Evolutionary conservation across 148 eudicot genomes (phyloP).

Genomic region (Spergularia marina): DNA sequence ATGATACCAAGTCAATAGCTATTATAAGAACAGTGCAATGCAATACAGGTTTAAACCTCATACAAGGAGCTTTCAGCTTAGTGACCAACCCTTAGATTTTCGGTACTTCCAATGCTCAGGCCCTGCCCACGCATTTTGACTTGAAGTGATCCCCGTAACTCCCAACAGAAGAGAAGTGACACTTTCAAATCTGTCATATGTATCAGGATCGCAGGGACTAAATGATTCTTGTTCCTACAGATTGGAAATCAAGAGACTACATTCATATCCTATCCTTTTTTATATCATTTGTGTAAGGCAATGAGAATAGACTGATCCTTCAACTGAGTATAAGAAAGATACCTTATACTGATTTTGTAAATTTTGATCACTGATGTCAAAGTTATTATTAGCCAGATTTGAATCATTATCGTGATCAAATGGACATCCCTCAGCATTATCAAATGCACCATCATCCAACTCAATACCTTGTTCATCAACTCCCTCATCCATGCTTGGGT

Average conservation of each 20-base stretch:
- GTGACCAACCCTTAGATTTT: conserved; percentile 56
- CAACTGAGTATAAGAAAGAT: conserved; percentile 3
- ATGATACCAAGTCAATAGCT: conserved; percentile 24
- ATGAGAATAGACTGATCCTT: not conserved
- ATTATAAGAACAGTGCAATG: conserved; percentile 2
- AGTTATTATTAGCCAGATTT: conserved; percentile 40
- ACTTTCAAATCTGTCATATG: conserved; percentile 47
- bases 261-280: not conserved
- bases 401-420: conserved; percentile 58
- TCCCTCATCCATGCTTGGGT: conserved; percentile 14
- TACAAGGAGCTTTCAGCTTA: not conserved
- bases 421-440: conserved; percentile 49
- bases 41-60: not conserved
- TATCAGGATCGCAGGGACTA: conserved; percentile 38
- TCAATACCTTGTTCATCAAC: conserved; percentile 25
- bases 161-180: conserved; percentile 60
- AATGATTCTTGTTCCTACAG: conserved; percentile 56
- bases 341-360: conserved; percentile 52
- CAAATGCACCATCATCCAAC: conserved; percentile 38
- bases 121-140: conserved; percentile 95
- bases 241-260: not conserved
- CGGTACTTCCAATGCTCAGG: conserved; percentile 95
- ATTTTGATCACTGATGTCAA: conserved; percentile 38
- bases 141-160: conserved; percentile 54
- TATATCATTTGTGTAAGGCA: not conserved